Evolutionary conservation across 805 yeast species (phyloP), one percentile per base, ranked within the genome.

Genomic region (Debaryomyces tyrocola): DNA sequence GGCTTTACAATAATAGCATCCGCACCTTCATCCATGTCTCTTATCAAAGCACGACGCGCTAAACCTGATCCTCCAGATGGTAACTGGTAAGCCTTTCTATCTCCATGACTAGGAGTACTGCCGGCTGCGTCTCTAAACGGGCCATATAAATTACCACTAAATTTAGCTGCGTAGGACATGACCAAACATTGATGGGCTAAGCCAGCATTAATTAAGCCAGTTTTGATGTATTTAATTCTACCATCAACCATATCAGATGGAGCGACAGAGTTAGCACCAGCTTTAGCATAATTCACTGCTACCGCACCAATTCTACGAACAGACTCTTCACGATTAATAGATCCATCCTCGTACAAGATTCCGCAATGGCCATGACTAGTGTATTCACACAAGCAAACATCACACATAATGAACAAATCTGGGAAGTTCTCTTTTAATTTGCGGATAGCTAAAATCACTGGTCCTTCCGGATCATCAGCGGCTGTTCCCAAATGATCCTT

Each of bases 361-460:
- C 99, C 99, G 70, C 99, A 94, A 66, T 94, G 99, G n/a, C 99
- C 99, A 60, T 94, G 98, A 46, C 85, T 79, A 7, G 99, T 94
- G 67, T 90, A 94, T 69, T 94, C 99, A 73, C 99, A 94, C 44
- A 94, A 72, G 67, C 99, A 94, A 20, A 92, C 97, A 62, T 94
- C 99, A 61, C 96, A 87, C 79, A 90, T 82, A 52, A 94, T 81
- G 64, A 84, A 92, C 48, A 94, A 76, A 21, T 81, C 85, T 4
- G 99, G 98, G 70, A 87, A 91, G 12, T 78, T 68, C 37, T 66
- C 52, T 49, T 77, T 77, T 45, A 94, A 75, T 1, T 79, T 74
- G 60, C 83, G 85, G 57, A 87, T 84, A 17, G 92, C 87, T 50
- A 66, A 77, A 54, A 94, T 91, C 2, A 94, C 98, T 1, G 99